Base-by-base conservation (phyloP, 2,329 filamentous ascomycete genomes). In the Claviceps quebecensis region DNA sequence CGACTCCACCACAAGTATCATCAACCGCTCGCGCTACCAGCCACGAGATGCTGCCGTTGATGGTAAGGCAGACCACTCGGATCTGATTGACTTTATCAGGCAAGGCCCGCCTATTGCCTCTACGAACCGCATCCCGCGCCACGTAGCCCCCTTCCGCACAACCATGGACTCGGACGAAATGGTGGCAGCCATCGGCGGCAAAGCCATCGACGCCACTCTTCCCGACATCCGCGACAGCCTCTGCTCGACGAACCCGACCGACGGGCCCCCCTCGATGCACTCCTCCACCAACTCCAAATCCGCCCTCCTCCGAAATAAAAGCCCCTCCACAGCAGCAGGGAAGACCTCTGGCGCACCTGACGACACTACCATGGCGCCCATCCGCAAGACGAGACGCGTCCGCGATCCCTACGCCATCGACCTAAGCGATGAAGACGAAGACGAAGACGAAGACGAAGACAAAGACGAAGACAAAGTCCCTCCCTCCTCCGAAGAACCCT, bases 321-420 rank as follows among this genome's bases (percentile, higher is more conserved):
- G 48, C 17, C 29, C 34, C 19, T 26, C 67, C 58, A 47, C 60
- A 39, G 55, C 54, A 5, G 52, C 59, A 8, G 63, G 60, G 47
- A 70, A 65, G 48, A 65, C 67, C 49, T 70, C 74, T 55, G 73
- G 73, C 54, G 72, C 73, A 29, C 72, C 77, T 2, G 73, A 73
- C 1, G 71, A 77, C 47, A 73, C 73, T 60, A 75, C 73, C 61
- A 75, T 81, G 63, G 75, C 81, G 63, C 84, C 87, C 5, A 77
- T 80, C 58, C 80, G 86, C 50, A 95, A 86, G 61, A 86, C 84
- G 45, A 79, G 84, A 45, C 81, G 87, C 29, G 80, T 89, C 49
- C 86, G 80, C 52, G 93, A 98, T 60, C 93, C 91, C 0, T 97
- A 97, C 58, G 87, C 89, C n/a, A 87, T 97, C 56, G 90, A 96